phyloP scores from a whole-genome alignment of 139 green algal species.

The Chlorella sp. region DNA sequence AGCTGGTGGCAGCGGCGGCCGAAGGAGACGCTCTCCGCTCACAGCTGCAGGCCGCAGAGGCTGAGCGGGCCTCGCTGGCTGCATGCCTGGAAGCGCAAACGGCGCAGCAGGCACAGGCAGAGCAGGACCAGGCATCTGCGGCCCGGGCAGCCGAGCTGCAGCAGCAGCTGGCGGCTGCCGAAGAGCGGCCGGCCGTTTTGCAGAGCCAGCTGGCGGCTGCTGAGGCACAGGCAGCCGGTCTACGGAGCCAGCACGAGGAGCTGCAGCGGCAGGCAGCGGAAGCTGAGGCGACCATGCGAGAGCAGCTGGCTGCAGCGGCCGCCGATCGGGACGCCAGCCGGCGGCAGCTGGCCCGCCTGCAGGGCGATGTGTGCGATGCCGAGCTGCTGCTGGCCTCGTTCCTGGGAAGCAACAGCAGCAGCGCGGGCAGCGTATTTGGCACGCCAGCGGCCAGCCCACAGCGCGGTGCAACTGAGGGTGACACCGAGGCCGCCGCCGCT shows the following conservation, averaged over 20 bases:
- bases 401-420: constrained; percentile 11
- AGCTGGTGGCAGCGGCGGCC: neutral
- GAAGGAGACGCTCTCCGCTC: neutral
- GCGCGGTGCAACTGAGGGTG: neutral
- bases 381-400: constrained; percentile 27
- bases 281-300: neutral
- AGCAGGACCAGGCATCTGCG: neutral
- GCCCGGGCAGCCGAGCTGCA: neutral
- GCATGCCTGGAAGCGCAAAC: neutral
- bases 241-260: neutral
- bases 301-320: neutral
- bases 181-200: neutral
- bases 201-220: neutral
- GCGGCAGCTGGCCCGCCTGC: constrained; percentile 12
- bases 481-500: neutral
- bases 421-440: neutral
- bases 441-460: constrained; percentile 12
- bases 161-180: neutral
- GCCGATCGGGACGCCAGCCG: neutral
- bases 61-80: neutral
- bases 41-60: neutral
- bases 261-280: neutral
- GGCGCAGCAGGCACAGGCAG: neutral
- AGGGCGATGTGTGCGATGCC: constrained; percentile 20
- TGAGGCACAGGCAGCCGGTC: neutral